Percentiles rank a stretch among this genome's conserved stretches.
phyloP scores from a whole-genome alignment of 78 protist species.

The Cyanophora paradoxa region DNA sequence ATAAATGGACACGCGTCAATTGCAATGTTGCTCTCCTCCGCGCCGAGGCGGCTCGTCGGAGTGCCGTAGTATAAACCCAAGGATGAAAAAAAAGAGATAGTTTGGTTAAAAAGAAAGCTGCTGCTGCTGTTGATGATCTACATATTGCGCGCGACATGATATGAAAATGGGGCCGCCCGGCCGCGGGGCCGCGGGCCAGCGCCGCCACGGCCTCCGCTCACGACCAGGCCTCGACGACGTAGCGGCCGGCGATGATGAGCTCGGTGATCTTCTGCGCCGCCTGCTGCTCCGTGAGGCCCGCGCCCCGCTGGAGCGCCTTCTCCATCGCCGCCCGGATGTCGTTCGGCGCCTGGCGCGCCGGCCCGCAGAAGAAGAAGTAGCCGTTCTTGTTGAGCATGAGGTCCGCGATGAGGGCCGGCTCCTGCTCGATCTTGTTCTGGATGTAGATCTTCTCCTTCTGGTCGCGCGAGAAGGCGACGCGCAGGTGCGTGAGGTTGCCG shows the following conservation, averaged over 20 bases:
- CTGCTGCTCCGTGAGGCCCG: neutral
- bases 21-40: no score
- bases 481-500: conserved; percentile 36
- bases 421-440: conserved; percentile 55
- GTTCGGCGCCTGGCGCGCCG: conserved; percentile 21
- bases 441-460: conserved; percentile 57
- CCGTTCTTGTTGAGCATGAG: conserved; percentile 25
- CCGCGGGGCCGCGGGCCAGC: no score
- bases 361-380: conserved; percentile 51
- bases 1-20: no score
- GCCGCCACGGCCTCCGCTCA: no score
- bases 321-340: neutral
- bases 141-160: no score
- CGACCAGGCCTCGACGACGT: conserved; percentile 12
- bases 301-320: neutral
- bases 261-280: neutral
- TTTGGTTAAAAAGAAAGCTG: no score
- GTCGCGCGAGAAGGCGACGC: conserved; percentile 72
- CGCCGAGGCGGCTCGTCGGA: no score
- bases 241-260: conserved; percentile 7
- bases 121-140: no score
- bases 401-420: conserved; percentile 1
- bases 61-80: no score
- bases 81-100: no score
- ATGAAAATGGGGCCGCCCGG: no score